Conservation (phyloP, 768 basidiomycete species). For the Pleurotus platypus region DNA sequence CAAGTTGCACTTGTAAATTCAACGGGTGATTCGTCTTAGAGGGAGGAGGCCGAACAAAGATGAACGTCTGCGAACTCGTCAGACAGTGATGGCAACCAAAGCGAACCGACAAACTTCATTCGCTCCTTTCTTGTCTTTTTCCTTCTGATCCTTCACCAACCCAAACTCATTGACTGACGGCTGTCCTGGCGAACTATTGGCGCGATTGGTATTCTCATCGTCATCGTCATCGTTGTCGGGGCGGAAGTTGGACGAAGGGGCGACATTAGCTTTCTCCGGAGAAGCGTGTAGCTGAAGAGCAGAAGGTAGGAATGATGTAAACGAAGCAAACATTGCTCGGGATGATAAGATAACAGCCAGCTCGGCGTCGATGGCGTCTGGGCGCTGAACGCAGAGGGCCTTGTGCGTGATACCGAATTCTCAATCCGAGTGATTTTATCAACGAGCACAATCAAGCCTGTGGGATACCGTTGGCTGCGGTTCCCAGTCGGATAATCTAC, state of each 20-base stretch:
- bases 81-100: not conserved
- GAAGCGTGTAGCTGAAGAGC: slow-evolving; percentile 1
- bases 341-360: too few relatives aligned
- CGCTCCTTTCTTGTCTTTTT: slow-evolving; percentile 9
- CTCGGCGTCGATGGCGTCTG: too few relatives aligned
- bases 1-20: slow-evolving; percentile 89
- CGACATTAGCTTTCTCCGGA: not conserved
- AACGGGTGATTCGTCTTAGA: slow-evolving; percentile 82
- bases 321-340: slow-evolving; percentile 3
- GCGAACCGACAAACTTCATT: slow-evolving; percentile 8
- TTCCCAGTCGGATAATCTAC: too few relatives aligned
- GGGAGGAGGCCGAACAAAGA: slow-evolving; percentile 88
- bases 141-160: slow-evolving; percentile 7
- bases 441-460: too few relatives aligned
- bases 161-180: not conserved
- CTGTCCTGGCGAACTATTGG: not conserved
- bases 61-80: slow-evolving; percentile 62
- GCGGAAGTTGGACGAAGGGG: not conserved
- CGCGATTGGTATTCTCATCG: not conserved
- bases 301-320: slow-evolving; percentile 10
- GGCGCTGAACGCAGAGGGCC: too few relatives aligned
- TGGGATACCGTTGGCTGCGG: too few relatives aligned
- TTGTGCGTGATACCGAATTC: too few relatives aligned
- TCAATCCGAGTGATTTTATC: too few relatives aligned
- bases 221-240: slow-evolving; percentile 8